Base-by-base conservation (phyloP, 176 grass and related monocot species). In the Metroxylon sagu region DNA sequence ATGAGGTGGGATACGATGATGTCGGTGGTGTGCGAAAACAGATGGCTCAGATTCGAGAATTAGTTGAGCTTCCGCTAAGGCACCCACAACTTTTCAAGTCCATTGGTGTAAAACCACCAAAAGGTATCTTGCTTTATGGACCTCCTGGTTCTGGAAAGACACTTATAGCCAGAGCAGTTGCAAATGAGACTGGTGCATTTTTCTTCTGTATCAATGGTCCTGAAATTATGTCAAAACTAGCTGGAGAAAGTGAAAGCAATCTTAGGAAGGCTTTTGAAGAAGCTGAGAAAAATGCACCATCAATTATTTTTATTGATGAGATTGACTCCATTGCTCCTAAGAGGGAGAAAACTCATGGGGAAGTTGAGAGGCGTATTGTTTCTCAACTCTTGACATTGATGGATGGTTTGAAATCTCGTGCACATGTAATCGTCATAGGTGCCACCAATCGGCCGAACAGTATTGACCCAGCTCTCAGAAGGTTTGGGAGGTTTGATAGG, bases 361-460 rank as follows among this genome's bases (percentile, higher is more conserved):
- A 85, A 68, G 82, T 85, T 26, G 82, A 85, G 67, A 67, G 68
- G 8, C 77, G 68, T 48, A 48, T 85, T 6, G 82, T 85, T 1
- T 85, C 82, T 57, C 72, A 80, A 62, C 82, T 85, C 14, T 76
- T 84, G 26, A 79, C 76, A 54, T 62, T 84, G 56, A 84, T 84
- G 82, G 82, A 84, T 62, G 71, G 82, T 0, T 66, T 84, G 64
- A 67, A 62, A 0, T 35, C 66, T 19, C 76, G 76, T 26, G 71
- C 71, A 12, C 76, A 84, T 70, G 76, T 84, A 2, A 65, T 79
- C 16, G 76, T 79, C 15, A 79, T 85, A 54, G 76, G 76, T 25
- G 82, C 82, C 48, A 84, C 82, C 50, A 84, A 84, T 76, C 71
- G 76, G 19, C 76, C 82, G 49, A 84, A 71, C 60, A 84, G 76